Evolutionary conservation across 768 basidiomycete species (phyloP).

Genomic region (Chiua virens): DNA sequence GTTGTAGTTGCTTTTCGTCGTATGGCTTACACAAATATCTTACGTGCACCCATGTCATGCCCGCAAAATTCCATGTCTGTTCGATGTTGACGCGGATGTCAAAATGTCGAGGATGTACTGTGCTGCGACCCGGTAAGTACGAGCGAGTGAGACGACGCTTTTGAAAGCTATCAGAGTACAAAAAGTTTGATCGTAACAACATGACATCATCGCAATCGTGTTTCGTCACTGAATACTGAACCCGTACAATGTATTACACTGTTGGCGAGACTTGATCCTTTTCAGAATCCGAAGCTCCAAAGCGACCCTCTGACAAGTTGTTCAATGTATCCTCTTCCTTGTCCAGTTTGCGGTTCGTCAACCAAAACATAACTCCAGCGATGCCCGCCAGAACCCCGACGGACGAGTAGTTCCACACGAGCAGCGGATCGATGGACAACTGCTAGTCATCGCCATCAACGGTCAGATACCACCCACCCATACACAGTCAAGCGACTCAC

Average conservation of each 20-base stretch:
- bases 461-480: conserved; percentile 2
- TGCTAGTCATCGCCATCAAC: conserved; percentile 32
- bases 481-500: conserved; percentile 37
- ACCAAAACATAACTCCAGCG: conserved; percentile 54
- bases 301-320: conserved; percentile 43
- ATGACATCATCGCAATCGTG: too few species aligned
- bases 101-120: too few species aligned
- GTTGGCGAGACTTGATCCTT: background rate
- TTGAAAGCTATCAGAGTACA: too few species aligned
- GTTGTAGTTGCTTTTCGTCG: conserved; percentile 4
- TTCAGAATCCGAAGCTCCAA: conserved; percentile 14
- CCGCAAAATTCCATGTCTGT: conserved; percentile 9
- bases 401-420: conserved; percentile 73
- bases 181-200: too few species aligned
- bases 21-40: conserved; percentile 9
- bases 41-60: conserved; percentile 17
- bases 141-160: too few species aligned
- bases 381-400: conserved; percentile 56
- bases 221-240: too few species aligned
- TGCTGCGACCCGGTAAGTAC: too few species aligned
- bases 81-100: too few species aligned
- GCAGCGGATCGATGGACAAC: conserved; percentile 65
- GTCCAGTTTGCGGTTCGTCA: conserved; percentile 57
- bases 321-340: conserved; percentile 63
- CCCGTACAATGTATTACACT: too few species aligned